These are phyloP conservation scores for Cadophora sp. DNA, from an alignment of 2,329 filamentous ascomycete species.

Conservation along the genomic window DNA sequence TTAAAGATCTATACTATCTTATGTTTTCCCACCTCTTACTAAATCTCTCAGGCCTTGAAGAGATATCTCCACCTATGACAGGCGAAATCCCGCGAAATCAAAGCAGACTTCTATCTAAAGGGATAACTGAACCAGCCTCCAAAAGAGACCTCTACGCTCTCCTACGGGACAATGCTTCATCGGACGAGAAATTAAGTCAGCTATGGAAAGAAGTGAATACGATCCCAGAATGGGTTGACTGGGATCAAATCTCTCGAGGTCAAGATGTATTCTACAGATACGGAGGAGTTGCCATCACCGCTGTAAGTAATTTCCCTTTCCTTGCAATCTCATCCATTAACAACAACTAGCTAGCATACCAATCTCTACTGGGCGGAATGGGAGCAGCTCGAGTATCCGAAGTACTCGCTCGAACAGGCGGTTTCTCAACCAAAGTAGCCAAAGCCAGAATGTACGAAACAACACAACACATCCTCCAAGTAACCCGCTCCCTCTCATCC, in stretches of 20 bases:
- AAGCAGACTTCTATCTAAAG: conserved; percentile 48
- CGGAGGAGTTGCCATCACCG: conserved; percentile 69
- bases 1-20: not conserved
- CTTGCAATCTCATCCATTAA: not conserved
- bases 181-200: conserved; percentile 59
- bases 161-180: conserved; percentile 61
- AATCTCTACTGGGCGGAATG: conserved; percentile 74
- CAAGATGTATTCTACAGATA: conserved; percentile 83
- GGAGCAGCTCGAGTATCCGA: conserved; percentile 76
- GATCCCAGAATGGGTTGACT: conserved; percentile 78
- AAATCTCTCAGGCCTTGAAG: conserved; percentile 57
- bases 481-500: conserved; percentile 67
- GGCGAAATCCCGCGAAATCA: conserved; percentile 36
- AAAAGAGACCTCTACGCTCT: conserved; percentile 68
- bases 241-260: conserved; percentile 75
- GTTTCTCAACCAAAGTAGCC: conserved; percentile 73
- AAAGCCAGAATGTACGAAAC: conserved; percentile 73
- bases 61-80: conserved; percentile 58
- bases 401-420: conserved; percentile 75
- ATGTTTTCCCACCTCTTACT: not conserved
- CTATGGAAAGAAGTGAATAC: conserved; percentile 73
- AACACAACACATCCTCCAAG: conserved; percentile 76
- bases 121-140: conserved; percentile 43
- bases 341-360: conserved; percentile 52
- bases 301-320: conserved; percentile 45